Evolutionary conservation across 306 rosid species (phyloP).

Genomic region (Corylus americana): DNA sequence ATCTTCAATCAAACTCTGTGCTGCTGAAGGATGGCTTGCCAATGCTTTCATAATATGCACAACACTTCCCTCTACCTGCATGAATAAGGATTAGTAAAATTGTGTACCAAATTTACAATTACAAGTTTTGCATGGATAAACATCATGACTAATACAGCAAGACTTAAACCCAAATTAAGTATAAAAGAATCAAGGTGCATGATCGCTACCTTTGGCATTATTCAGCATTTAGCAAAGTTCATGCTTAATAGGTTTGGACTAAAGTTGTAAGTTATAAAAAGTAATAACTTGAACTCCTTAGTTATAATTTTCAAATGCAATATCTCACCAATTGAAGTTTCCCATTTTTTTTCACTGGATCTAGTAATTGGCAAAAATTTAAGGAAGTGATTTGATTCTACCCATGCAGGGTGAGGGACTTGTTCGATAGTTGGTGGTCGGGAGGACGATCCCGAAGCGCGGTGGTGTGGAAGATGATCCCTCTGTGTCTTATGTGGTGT

Average conservation of each 20-base stretch:
- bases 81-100: constrained; percentile 24
- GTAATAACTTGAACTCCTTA: background rate
- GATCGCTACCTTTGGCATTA: background rate
- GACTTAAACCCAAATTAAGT: background rate
- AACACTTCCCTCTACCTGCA: constrained; percentile 93
- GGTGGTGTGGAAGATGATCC: too few relatives aligned
- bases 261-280: background rate
- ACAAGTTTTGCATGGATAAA: background rate
- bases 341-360: background rate
- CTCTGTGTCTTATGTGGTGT: too few relatives aligned
- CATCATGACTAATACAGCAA: constrained; percentile 9
- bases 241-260: background rate
- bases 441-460: too few relatives aligned
- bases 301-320: background rate
- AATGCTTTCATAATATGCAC: constrained; percentile 99
- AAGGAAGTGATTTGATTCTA: background rate
- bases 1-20: constrained; percentile 93
- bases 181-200: constrained; percentile 8
- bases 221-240: background rate
- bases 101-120: background rate
- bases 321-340: background rate
- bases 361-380: background rate
- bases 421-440: too few relatives aligned
- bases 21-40: constrained; percentile 91
- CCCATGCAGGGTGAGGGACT: background rate